Conservation (phyloP, 2,329 filamentous ascomycete genomes). For the Exophiala bonariae region DNA sequence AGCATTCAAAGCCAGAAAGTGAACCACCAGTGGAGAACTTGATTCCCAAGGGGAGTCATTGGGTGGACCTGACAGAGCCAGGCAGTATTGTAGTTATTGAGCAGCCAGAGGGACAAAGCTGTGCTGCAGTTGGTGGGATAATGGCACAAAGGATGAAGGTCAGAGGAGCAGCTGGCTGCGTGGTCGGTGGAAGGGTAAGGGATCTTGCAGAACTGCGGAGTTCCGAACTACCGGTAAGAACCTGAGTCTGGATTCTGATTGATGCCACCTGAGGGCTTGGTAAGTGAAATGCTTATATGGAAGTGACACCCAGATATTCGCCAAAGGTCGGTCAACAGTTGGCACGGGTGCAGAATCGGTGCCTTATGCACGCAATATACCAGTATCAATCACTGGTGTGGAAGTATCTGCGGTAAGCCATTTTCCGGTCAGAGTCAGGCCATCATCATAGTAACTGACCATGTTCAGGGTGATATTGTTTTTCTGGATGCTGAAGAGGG, state of each 20-base stretch:
- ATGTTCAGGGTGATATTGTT: conserved; percentile 61
- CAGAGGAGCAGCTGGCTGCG: conserved; percentile 59
- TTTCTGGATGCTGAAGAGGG: conserved; percentile 71
- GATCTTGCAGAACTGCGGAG: conserved; percentile 62
- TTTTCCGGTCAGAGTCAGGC: neutral
- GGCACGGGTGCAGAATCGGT: conserved; percentile 47
- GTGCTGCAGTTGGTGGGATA: conserved; percentile 74
- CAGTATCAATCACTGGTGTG: conserved; percentile 42
- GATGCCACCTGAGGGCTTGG: too few relatives aligned
- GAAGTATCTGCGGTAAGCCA: conserved; percentile 40
- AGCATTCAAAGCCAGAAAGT: conserved; percentile 36
- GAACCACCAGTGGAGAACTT: conserved; percentile 40
- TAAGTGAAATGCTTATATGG: neutral
- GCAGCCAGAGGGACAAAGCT: conserved; percentile 65
- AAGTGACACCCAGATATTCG: conserved; percentile 43
- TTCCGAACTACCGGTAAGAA: conserved; percentile 58
- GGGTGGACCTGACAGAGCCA: conserved; percentile 63
- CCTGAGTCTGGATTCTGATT: too few relatives aligned
- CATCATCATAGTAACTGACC: neutral
- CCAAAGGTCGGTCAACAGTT: conserved; percentile 43
- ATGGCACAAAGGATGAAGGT: conserved; percentile 70
- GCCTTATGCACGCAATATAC: conserved; percentile 41
- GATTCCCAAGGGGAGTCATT: conserved; percentile 63
- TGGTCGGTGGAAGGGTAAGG: conserved; percentile 69
- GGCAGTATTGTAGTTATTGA: conserved; percentile 66